These are phyloP conservation scores for Coemansia sp. DNA, from an alignment of 192 early-diverging fungal species.

Conservation along the genomic window DNA sequence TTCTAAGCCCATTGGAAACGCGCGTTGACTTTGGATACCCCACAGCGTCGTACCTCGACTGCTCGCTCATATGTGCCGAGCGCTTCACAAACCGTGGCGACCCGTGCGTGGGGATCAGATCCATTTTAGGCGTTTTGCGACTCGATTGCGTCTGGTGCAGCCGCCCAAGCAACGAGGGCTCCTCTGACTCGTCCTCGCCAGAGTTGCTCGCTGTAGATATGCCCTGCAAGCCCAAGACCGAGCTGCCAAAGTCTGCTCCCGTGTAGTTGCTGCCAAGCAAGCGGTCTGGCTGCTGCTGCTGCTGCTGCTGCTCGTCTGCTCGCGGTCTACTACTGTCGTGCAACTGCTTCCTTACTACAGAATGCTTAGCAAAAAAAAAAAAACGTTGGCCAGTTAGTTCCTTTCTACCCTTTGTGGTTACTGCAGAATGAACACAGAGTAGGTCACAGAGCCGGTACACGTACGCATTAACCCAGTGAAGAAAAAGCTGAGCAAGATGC, in stretches of 20 bases:
- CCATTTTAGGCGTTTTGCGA: slow-evolving; percentile 5
- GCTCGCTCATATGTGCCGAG: slow-evolving; percentile 18
- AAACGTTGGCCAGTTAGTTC: slow-evolving; percentile 2
- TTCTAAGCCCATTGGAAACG: background rate
- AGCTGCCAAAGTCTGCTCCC: background rate
- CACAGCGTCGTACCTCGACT: slow-evolving; percentile 22
- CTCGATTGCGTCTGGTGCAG: slow-evolving; percentile 9
- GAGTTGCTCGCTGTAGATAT: background rate
- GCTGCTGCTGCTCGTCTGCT: background rate
- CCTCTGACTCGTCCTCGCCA: slow-evolving; percentile 1
- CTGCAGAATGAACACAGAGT: background rate
- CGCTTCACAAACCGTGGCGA: slow-evolving; percentile 22
- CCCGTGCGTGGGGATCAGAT: slow-evolving; percentile 4
- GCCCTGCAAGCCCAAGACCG: background rate
- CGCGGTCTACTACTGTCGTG: slow-evolving; percentile 2
- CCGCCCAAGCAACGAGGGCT: slow-evolving; percentile 12
- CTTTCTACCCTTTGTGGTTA: background rate
- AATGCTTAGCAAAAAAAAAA: background rate
- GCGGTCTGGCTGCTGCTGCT: background rate
- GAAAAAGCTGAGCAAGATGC: background rate
- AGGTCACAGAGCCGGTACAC: background rate
- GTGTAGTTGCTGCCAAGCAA: background rate
- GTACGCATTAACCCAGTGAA: background rate
- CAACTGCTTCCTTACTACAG: slow-evolving; percentile 3
- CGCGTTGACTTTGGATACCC: slow-evolving; percentile 44